Percentiles rank a stretch among this genome's conserved stretches.
These are phyloP conservation scores for Yamadazyma aaseri DNA, from an alignment of 1,139 yeast genomes.

Conservation along the genomic window DNA sequence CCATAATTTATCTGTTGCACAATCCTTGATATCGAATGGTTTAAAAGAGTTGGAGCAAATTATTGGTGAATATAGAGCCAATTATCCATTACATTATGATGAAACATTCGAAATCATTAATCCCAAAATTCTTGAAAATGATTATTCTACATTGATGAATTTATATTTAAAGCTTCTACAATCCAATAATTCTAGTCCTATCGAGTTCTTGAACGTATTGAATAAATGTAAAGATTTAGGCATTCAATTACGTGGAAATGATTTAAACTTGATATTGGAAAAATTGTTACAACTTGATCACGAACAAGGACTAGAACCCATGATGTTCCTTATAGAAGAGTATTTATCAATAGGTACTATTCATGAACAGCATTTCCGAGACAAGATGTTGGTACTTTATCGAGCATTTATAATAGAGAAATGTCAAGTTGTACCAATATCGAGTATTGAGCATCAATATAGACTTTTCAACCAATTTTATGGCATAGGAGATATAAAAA, in stretches of 20 bases:
- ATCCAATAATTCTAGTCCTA: conserved; percentile 6
- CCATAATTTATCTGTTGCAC: conserved; percentile 23
- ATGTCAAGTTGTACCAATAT: conserved; percentile 3
- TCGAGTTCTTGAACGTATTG: conserved; percentile 14
- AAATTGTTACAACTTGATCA: conserved; percentile 15
- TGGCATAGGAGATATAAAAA: conserved; percentile 9
- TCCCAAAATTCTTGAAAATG: conserved; percentile 20
- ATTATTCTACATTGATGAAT: conserved; percentile 19
- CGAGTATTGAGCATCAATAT: conserved; percentile 19
- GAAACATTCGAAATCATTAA: conserved; percentile 12
- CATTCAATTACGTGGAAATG: conserved; percentile 20
- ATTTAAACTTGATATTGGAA: conserved; percentile 18
- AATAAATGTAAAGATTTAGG: conserved; percentile 6
- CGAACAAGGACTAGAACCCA: conserved; percentile 14
- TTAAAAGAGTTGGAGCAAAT: conserved; percentile 22
- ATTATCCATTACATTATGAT: conserved; percentile 18
- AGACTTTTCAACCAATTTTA: conserved; percentile 29
- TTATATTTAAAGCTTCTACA: conserved; percentile 18
- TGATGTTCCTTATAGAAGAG: conserved; percentile 24
- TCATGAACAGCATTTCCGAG: conserved; percentile 24
- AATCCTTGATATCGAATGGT: conserved; percentile 24
- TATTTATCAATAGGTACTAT: conserved; percentile 31
- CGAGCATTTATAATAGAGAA: conserved; percentile 17
- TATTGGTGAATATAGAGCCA: conserved; percentile 13
- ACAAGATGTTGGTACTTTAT: conserved; percentile 26